Conservation (phyloP, 345 rosid species). For the Citrus inodora region DNA sequence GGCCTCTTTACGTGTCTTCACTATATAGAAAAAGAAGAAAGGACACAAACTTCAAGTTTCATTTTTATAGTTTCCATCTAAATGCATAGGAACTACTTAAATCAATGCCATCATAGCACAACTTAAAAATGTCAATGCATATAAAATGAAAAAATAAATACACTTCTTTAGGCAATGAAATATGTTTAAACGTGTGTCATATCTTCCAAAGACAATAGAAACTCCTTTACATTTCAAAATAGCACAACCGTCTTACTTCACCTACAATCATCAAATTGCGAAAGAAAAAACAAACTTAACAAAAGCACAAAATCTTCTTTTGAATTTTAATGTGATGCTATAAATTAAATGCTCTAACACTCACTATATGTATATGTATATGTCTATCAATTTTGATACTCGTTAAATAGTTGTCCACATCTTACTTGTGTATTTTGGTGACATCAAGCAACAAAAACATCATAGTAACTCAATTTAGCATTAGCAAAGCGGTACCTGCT, state of each 20-base stretch:
- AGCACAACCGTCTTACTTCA: not conserved
- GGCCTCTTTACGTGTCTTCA: slow-evolving; percentile 78
- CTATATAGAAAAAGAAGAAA: slow-evolving; percentile 35
- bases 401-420: not conserved
- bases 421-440: not conserved
- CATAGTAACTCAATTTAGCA: not conserved
- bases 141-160: not conserved
- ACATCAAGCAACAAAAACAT: not conserved
- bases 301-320: not conserved
- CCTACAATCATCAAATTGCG: not conserved
- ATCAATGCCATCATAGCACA: not conserved
- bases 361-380: no score
- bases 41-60: not conserved
- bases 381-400: not conserved
- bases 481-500: slow-evolving; percentile 41
- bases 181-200: not conserved
- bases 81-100: slow-evolving; percentile 1
- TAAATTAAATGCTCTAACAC: not conserved
- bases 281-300: not conserved
- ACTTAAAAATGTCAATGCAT: not conserved
- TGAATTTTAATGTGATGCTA: not conserved
- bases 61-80: not conserved
- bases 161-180: not conserved
- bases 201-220: not conserved
- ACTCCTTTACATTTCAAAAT: not conserved